phyloP scores from a whole-genome alignment of 1,139 yeast genomes.

The Pichia cactophila region DNA sequence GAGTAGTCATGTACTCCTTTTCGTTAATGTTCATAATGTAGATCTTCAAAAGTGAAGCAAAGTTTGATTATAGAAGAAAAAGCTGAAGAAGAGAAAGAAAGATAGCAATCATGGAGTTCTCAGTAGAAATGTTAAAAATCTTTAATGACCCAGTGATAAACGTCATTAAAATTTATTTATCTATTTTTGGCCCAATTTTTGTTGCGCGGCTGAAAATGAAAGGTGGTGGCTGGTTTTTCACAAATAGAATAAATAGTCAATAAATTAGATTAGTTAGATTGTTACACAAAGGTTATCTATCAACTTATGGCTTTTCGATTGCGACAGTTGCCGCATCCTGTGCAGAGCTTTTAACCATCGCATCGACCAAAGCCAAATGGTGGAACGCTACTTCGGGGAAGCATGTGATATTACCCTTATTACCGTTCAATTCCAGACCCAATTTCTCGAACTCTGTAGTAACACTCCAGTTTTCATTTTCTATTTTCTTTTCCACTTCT shows the following conservation, averaged over 20 bases:
- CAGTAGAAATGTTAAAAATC: too few species aligned
- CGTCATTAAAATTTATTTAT: too few species aligned
- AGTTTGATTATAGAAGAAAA: neutral
- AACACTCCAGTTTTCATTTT: conserved; percentile 51
- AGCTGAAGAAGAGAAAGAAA: neutral
- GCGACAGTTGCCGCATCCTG: conserved; percentile 47
- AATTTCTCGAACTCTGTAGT: conserved; percentile 67
- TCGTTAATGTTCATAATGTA: neutral
- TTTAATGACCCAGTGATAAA: too few species aligned
- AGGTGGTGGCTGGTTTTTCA: neutral
- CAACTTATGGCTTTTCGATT: neutral
- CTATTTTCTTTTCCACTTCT: conserved; percentile 36
- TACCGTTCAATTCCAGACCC: conserved; percentile 61
- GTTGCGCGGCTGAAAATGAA: neutral
- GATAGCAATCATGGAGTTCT: neutral
- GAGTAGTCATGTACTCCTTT: neutral
- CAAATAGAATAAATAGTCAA: too few species aligned
- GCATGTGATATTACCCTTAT: conserved; percentile 49
- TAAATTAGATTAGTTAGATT: too few species aligned
- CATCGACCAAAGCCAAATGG: conserved; percentile 83
- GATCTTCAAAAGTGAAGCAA: neutral
- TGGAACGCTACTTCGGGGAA: conserved; percentile 78
- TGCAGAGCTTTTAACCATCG: conserved; percentile 61
- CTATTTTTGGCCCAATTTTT: too few species aligned
- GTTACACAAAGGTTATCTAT: too few species aligned